Evolutionary conservation across 306 rosid species (phyloP).

Genomic region (Pyrus betulifolia): DNA sequence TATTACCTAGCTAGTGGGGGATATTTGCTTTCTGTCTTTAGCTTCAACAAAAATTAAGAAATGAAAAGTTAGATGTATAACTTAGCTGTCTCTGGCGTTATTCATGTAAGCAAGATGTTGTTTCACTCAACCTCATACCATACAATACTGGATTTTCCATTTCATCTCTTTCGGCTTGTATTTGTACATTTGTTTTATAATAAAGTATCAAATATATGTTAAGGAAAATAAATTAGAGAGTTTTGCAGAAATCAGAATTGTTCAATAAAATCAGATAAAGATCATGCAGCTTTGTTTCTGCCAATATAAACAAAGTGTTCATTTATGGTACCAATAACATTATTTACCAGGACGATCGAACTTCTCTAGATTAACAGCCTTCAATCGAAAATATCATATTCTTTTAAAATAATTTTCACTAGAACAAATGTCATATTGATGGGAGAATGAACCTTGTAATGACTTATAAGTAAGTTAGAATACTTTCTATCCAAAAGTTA

Average conservation of each 20-base stretch:
- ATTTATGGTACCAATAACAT: neutral
- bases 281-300: neutral
- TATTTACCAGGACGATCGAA: neutral
- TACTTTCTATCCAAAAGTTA: too few species aligned
- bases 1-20: neutral
- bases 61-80: neutral
- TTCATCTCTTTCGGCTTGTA: too few species aligned
- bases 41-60: neutral
- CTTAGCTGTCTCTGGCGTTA: neutral
- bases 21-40: neutral
- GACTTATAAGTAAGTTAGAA: too few species aligned
- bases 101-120: neutral
- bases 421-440: too few species aligned
- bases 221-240: too few species aligned
- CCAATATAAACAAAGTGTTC: neutral
- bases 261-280: too few species aligned
- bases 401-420: too few species aligned
- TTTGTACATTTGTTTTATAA: too few species aligned
- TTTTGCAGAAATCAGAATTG: too few species aligned
- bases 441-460: too few species aligned
- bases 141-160: neutral
- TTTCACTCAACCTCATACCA: neutral
- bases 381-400: neutral
- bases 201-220: neutral
- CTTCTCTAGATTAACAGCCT: neutral